Evolutionary conservation across 2,329 filamentous ascomycete species (phyloP).

Genomic region (Colletotrichum godetiae): DNA sequence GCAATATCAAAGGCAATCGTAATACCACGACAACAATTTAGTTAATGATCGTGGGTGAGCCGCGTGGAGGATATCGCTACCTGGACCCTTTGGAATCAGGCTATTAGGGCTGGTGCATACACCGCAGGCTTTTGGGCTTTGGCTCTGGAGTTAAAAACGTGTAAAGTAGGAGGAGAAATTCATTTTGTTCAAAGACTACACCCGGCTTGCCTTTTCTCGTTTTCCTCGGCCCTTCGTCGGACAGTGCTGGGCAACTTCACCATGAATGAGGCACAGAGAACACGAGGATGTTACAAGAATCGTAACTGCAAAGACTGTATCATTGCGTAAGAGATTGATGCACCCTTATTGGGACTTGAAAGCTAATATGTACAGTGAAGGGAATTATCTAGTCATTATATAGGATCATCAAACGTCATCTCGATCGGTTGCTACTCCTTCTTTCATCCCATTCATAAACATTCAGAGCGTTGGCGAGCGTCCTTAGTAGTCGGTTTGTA

Average conservation of each 20-base stretch:
- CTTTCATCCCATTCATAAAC: background rate
- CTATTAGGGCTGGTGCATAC: slow-evolving; percentile 24
- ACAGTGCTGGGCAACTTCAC: background rate
- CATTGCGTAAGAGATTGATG: background rate
- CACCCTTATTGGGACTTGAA: background rate
- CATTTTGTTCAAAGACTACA: slow-evolving; percentile 33
- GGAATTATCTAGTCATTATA: background rate
- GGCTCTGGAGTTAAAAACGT: slow-evolving; percentile 35
- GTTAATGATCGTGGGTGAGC: slow-evolving; percentile 30
- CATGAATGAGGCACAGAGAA: background rate
- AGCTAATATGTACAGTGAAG: background rate
- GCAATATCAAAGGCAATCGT: slow-evolving; percentile 18
- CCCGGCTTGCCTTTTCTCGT: background rate
- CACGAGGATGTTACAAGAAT: background rate
- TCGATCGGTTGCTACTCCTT: background rate
- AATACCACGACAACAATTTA: slow-evolving; percentile 28
- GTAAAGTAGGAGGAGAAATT: slow-evolving; percentile 35
- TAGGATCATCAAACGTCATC: background rate
- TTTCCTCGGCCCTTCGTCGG: background rate
- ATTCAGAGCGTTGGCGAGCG: background rate
- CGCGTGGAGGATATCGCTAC: slow-evolving; percentile 7
- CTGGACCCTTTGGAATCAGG: slow-evolving; percentile 16
- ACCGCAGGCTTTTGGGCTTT: slow-evolving; percentile 33
- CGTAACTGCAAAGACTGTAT: background rate
- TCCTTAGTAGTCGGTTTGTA: background rate